A percentile compares a stretch with the other conserved stretches of the same genome.
Evolutionary conservation across 371 early-diverging fungal genomes (phyloP).

Genomic region (Conidiobolus incongruus): DNA sequence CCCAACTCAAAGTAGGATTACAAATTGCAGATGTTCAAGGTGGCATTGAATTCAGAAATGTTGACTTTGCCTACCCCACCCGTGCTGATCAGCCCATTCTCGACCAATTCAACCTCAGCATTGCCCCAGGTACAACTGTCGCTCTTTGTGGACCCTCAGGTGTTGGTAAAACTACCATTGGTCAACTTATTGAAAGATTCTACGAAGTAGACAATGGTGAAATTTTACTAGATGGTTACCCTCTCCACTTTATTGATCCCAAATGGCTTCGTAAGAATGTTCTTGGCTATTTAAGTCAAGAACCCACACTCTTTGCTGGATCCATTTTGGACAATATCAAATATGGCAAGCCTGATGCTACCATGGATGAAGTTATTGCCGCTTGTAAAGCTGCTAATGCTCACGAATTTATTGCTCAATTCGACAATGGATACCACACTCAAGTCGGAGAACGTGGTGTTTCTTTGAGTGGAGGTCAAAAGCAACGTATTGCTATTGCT

Average conservation of each 20-base stretch:
- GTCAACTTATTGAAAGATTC: constrained; percentile 35
- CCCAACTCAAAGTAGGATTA: neutral
- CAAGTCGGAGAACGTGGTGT: constrained; percentile 44
- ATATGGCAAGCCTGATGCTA: constrained; percentile 28
- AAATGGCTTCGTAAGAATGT: constrained; percentile 32
- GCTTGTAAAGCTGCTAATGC: constrained; percentile 40
- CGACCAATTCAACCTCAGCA: constrained; percentile 27
- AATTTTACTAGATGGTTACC: constrained; percentile 29
- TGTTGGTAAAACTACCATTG: constrained; percentile 35
- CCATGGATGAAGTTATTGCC: constrained; percentile 15
- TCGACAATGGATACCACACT: constrained; percentile 41
- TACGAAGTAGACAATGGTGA: constrained; percentile 31
- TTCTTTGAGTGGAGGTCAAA: constrained; percentile 61
- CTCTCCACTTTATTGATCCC: constrained; percentile 23
- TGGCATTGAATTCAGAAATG: constrained; percentile 31
- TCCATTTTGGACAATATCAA: constrained; percentile 60
- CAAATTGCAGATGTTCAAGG: constrained; percentile 13
- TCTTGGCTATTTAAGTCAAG: constrained; percentile 52
- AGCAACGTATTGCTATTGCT: constrained; percentile 42
- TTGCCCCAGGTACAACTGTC: constrained; percentile 32
- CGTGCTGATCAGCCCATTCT: constrained; percentile 34
- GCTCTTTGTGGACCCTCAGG: constrained; percentile 47
- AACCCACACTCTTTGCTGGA: constrained; percentile 61
- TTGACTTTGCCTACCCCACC: constrained; percentile 43
- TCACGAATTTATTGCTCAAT: constrained; percentile 26